Conservation (phyloP, 805 yeast genomes). For the Jamesozyma rosinii region DNA sequence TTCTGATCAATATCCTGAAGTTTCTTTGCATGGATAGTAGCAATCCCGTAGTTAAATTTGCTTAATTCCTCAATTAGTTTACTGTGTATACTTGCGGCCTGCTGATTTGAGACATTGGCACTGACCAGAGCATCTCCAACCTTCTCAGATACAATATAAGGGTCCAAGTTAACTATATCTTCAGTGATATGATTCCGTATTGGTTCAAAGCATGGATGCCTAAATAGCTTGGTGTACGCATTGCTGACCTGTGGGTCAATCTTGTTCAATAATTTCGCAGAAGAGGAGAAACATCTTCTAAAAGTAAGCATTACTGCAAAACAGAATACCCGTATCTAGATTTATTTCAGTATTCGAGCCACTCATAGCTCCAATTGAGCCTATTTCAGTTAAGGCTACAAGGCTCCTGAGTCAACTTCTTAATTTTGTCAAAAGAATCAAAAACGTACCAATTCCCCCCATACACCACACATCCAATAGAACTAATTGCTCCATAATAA, state of each 20-base stretch:
- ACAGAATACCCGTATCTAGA: too few relatives aligned
- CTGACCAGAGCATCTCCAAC: slow-evolving; percentile 9
- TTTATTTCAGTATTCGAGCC: too few relatives aligned
- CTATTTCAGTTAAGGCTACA: too few relatives aligned
- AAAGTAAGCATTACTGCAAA: slow-evolving; percentile 6
- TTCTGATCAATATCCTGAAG: slow-evolving; percentile 17
- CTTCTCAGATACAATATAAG: slow-evolving; percentile 17
- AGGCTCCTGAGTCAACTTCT: too few relatives aligned
- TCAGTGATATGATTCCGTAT: slow-evolving; percentile 8
- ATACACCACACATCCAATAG: too few relatives aligned
- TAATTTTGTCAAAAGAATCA: too few relatives aligned
- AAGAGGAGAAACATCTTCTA: slow-evolving; percentile 6
- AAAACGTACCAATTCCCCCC: too few relatives aligned
- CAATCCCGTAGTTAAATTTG: slow-evolving; percentile 26
- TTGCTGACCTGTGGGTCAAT: slow-evolving; percentile 1
- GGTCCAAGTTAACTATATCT: slow-evolving; percentile 7
- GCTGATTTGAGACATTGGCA: slow-evolving; percentile 6
- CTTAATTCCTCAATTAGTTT: slow-evolving; percentile 24
- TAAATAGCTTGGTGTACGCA: slow-evolving; percentile 6
- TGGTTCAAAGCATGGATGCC: slow-evolving; percentile 15
- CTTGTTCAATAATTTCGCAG: slow-evolving; percentile 1
- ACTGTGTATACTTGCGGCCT: slow-evolving; percentile 20
- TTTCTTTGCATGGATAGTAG: slow-evolving; percentile 25
- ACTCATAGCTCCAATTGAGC: too few relatives aligned
- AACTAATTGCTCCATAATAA: too few relatives aligned